Percentiles rank a stretch among this genome's conserved stretches.
These are phyloP conservation scores for Cicer pinnatifidum DNA, from an alignment of 306 rosid genomes.

Conservation along the genomic window DNA sequence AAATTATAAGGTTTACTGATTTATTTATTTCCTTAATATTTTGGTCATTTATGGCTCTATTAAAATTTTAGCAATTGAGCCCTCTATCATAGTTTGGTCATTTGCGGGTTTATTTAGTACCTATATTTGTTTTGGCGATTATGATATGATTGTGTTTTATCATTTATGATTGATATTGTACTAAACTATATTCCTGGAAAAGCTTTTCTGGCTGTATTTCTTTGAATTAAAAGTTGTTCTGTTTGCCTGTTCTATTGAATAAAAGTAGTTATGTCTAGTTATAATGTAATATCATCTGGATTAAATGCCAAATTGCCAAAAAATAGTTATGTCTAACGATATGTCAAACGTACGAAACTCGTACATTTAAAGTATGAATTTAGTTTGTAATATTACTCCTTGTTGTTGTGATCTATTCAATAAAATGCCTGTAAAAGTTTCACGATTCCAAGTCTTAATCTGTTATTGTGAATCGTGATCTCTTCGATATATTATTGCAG, in stretches of 20 bases:
- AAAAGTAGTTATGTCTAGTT: neutral
- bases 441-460: conserved; percentile 17
- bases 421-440: conserved; percentile 32
- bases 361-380: neutral
- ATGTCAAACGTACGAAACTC: neutral
- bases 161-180: neutral
- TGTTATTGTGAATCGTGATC: conserved; percentile 38
- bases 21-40: neutral
- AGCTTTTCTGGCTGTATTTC: neutral
- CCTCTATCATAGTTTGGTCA: neutral
- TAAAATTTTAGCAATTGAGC: neutral
- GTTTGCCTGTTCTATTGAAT: neutral
- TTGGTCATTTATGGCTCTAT: neutral
- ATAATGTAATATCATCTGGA: neutral
- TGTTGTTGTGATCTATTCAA: conserved; percentile 21
- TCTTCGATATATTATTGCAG: conserved; percentile 27
- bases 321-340: conserved; percentile 4
- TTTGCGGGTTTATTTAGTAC: neutral
- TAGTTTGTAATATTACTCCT: neutral
- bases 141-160: neutral
- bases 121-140: neutral
- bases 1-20: neutral
- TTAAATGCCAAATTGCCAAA: neutral
- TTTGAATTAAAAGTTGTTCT: neutral
- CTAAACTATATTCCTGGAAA: neutral